A percentile compares a stretch with the other conserved stretches of the same genome.
These are phyloP conservation scores for Nidularia pulvinata DNA, from an alignment of 768 basidiomycete species.

Conservation along the genomic window DNA sequence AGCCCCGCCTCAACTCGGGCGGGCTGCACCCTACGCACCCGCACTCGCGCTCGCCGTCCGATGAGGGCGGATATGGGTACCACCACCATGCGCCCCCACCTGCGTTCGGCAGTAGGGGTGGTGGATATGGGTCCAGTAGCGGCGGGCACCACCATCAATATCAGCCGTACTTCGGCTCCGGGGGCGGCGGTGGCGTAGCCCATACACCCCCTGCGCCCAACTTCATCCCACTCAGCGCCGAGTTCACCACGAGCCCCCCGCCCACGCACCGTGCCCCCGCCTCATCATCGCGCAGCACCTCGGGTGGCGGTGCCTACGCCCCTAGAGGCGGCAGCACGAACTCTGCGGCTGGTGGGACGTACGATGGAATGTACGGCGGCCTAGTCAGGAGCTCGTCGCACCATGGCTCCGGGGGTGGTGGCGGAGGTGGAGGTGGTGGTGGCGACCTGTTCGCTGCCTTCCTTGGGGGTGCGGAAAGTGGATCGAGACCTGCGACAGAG, in stretches of 20 bases:
- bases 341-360: constrained; percentile 2
- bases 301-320: too few species aligned
- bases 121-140: too few species aligned
- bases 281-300: too few species aligned
- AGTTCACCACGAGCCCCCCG: constrained; percentile 18
- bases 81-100: neutral
- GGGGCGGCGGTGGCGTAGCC: constrained; percentile 11
- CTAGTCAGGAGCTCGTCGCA: constrained; percentile 2
- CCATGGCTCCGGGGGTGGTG: neutral
- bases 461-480: constrained; percentile 21
- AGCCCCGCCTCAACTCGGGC: constrained; percentile 9
- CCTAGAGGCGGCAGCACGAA: constrained; percentile 1
- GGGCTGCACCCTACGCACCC: constrained; percentile 7
- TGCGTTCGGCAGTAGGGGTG: too few species aligned
- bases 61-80: constrained; percentile 4
- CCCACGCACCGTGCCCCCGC: constrained; percentile 1
- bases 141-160: too few species aligned
- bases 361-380: constrained; percentile 8
- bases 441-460: constrained; percentile 17
- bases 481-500: constrained; percentile 11
- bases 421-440: constrained; percentile 1
- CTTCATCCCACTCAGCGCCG: constrained; percentile 22
- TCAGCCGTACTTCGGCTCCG: neutral
- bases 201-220: constrained; percentile 20
- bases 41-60: constrained; percentile 22